Percentiles rank a stretch among this genome's conserved stretches.
These are phyloP conservation scores for Coemansia sp. DNA, from an alignment of 192 early-diverging fungal genomes.

Conservation along the genomic window DNA sequence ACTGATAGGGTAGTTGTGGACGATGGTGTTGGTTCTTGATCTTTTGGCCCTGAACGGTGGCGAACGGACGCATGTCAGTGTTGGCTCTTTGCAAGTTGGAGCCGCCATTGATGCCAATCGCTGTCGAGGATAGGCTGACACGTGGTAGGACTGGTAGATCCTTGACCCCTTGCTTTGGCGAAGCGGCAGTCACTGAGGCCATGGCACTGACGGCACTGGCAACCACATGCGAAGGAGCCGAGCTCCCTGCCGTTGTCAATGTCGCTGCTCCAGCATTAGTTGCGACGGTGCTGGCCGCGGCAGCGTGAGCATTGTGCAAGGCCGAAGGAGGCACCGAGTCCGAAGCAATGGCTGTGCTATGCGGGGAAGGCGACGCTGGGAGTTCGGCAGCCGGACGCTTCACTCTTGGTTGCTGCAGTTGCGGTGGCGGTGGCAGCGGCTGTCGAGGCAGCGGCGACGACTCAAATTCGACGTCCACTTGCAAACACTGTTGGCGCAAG, in stretches of 20 bases:
- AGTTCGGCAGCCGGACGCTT: background rate
- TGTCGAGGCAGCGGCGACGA: constrained; percentile 10
- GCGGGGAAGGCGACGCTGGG: background rate
- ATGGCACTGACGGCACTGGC: constrained; percentile 1
- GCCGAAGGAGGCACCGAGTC: constrained; percentile 30
- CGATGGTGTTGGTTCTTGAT: background rate
- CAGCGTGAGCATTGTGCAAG: constrained; percentile 17
- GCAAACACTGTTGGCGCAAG: constrained; percentile 63
- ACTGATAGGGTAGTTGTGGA: background rate
- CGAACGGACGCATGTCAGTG: constrained; percentile 39
- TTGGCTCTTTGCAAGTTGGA: constrained; percentile 40
- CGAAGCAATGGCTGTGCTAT: background rate
- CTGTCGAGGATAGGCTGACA: constrained; percentile 31
- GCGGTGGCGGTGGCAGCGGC: constrained; percentile 17
- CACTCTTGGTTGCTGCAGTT: constrained; percentile 2
- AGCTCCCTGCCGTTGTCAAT: background rate
- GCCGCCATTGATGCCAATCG: constrained; percentile 27
- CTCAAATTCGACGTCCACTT: constrained; percentile 29
- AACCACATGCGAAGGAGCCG: background rate
- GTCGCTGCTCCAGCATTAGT: background rate
- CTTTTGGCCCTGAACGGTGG: constrained; percentile 10
- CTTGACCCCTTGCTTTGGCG: constrained; percentile 10
- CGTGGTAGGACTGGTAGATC: constrained; percentile 38
- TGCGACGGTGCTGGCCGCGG: constrained; percentile 4
- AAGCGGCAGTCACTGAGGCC: constrained; percentile 2